A percentile compares a stretch with the other conserved stretches of the same genome.
phyloP scores from a whole-genome alignment of 345 rosid species.

The Acer negundo region DNA sequence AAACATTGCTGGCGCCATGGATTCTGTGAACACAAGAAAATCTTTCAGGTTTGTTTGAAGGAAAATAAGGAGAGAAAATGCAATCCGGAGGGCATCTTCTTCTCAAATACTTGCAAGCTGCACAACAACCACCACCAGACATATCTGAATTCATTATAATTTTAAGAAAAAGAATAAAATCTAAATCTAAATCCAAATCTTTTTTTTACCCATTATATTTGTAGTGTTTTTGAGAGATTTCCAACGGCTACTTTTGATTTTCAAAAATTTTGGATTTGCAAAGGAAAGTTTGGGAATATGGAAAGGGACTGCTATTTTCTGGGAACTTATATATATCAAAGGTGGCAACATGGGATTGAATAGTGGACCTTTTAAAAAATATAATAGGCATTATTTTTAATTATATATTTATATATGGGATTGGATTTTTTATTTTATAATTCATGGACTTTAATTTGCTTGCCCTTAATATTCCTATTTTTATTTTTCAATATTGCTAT shows the following conservation, averaged over 20 bases:
- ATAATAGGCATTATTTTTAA: too few relatives aligned
- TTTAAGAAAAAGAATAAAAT: conserved; percentile 8
- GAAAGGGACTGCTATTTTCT: neutral
- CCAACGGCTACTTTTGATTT: conserved; percentile 40
- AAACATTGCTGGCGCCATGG: conserved; percentile 79
- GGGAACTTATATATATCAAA: neutral
- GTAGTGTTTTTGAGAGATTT: conserved; percentile 7
- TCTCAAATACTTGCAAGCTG: conserved; percentile 69
- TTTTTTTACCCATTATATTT: neutral
- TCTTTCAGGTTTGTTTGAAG: conserved; percentile 53
- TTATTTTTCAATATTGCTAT: too few relatives aligned
- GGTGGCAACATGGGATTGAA: too few relatives aligned
- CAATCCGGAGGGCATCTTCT: conserved; percentile 70
- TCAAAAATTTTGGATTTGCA: neutral
- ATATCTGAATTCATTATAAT: conserved; percentile 3
- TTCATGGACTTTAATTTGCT: too few relatives aligned
- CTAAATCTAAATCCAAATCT: conserved; percentile 3
- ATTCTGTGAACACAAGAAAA: conserved; percentile 62
- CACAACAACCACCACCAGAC: conserved; percentile 39
- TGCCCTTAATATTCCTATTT: too few relatives aligned
- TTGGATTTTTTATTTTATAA: too few relatives aligned
- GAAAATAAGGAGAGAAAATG: conserved; percentile 68
- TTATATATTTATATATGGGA: too few relatives aligned
- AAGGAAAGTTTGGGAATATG: conserved; percentile 23
- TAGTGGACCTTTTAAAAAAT: too few relatives aligned